phyloP scores from a whole-genome alignment of 164 flowering plant species.

The Liriodendron chinense region DNA sequence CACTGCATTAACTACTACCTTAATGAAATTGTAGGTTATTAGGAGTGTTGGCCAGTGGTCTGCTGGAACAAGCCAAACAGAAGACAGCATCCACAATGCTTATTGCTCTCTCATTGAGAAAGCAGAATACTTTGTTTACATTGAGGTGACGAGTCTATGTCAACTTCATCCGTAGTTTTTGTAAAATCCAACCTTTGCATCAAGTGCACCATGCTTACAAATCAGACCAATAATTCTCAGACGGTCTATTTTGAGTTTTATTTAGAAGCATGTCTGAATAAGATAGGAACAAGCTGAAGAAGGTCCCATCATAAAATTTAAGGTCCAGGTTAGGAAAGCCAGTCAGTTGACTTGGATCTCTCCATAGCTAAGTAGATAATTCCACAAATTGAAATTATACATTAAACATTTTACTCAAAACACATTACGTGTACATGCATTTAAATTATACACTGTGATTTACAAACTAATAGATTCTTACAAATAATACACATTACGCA shows the following conservation, averaged over 20 bases:
- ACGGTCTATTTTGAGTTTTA: background rate
- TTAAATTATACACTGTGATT: too few species aligned
- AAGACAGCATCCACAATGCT: constrained; percentile 93
- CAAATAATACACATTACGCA: too few species aligned
- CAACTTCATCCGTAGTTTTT: background rate
- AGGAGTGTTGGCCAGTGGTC: constrained; percentile 99
- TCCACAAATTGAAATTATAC: background rate
- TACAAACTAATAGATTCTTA: too few species aligned
- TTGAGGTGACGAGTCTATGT: constrained; percentile 58
- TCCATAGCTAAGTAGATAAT: background rate
- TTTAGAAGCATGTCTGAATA: background rate
- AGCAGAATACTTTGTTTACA: constrained; percentile 87
- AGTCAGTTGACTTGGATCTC: background rate
- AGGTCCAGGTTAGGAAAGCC: background rate
- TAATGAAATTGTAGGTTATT: constrained; percentile 47
- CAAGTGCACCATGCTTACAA: too few species aligned
- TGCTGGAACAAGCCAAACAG: constrained; percentile 96
- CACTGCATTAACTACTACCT: background rate
- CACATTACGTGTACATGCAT: too few species aligned
- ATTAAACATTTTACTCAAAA: too few species aligned
- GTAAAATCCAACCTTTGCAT: background rate
- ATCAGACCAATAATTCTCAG: too few species aligned
- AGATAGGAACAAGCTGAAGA: background rate
- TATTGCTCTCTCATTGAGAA: constrained; percentile 92
- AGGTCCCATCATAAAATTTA: background rate